phyloP scores from a whole-genome alignment of 164 flowering plant genomes.

The Euptelea pleiosperma region DNA sequence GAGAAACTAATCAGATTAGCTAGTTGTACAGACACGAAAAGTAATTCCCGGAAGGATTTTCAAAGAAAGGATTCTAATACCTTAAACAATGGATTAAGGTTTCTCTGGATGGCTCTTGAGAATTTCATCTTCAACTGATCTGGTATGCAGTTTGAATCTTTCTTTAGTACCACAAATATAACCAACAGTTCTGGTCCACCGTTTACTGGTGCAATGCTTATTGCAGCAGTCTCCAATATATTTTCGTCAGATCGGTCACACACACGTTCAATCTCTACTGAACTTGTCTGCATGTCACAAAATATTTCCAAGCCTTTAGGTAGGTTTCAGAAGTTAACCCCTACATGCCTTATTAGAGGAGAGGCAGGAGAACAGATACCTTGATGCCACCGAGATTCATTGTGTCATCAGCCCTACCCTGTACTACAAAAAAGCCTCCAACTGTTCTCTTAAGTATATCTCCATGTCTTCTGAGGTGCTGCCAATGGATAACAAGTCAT shows the following conservation, averaged over 20 bases:
- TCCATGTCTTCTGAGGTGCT: conserved; percentile 91
- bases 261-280: conserved; percentile 88
- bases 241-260: conserved; percentile 66
- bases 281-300: conserved; percentile 67
- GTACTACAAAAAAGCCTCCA: conserved; percentile 70
- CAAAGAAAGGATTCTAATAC: conserved; percentile 22
- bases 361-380: conserved; percentile 34
- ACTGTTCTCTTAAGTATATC: conserved; percentile 73
- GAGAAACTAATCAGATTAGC: neutral
- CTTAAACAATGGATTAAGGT: conserved; percentile 93
- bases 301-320: neutral
- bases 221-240: conserved; percentile 79
- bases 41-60: no score
- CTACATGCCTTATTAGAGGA: neutral
- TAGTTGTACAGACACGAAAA: neutral
- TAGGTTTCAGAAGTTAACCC: neutral
- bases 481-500: conserved; percentile 13
- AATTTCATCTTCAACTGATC: conserved; percentile 52
- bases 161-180: conserved; percentile 67
- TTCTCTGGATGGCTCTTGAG: conserved; percentile 70
- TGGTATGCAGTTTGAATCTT: conserved; percentile 36
- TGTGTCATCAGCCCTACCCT: conserved; percentile 96
- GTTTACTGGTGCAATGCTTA: conserved; percentile 48
- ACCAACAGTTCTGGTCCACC: conserved; percentile 88
- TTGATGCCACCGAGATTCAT: conserved; percentile 99